Base-by-base conservation (phyloP, 2,329 filamentous ascomycete species). In the Phyllosticta citribraziliensis region DNA sequence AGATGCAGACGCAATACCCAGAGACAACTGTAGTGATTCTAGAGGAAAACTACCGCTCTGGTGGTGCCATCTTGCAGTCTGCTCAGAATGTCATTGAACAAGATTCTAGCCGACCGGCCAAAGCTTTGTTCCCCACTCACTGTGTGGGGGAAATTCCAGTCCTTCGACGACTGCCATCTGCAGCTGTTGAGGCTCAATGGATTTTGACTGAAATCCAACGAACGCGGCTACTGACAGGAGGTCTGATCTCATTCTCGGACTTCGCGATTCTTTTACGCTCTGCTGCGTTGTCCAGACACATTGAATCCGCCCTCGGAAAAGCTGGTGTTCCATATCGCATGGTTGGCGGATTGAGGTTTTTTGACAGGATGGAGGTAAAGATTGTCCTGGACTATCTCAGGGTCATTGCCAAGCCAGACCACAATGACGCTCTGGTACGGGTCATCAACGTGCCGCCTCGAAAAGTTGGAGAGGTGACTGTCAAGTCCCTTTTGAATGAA, bases 11-110 rank as follows among this genome's bases (percentile, higher is more conserved):
- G 52, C 86, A 90, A 62, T 97, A 88, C 69, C 86, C 86, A 0
- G 82, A 88, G 25, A 94, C 91, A 0, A 82, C 91, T 4, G 88
- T 94, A 62, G 85, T 97, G 53, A 86, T 93, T 5, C 79, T 99
- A 2, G 89, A 97, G 70, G 89, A 97, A 69, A 99, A 97, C 68
- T 99, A 99, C 70, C 84, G 93, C 22, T 97, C 93, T 1, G 95
- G 91, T 0, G 89, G 87, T 50, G 86, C 86, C 8, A 97, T 99
- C 63, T 79, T 97, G 24, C 81, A 84, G 62, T 84, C 88, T 5
- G 91, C 94, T 0, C 80, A 95, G 63, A 84, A 87, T 63, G 86
- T 99, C 55, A 97, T 99, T 64, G 87, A 97, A 72, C 93, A 97
- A 73, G 93, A 99, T 72, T 82, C 82, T 56, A 84, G 83, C 40